Evolutionary conservation across 345 rosid genomes (phyloP).

Genomic region (Arabis alpina): DNA sequence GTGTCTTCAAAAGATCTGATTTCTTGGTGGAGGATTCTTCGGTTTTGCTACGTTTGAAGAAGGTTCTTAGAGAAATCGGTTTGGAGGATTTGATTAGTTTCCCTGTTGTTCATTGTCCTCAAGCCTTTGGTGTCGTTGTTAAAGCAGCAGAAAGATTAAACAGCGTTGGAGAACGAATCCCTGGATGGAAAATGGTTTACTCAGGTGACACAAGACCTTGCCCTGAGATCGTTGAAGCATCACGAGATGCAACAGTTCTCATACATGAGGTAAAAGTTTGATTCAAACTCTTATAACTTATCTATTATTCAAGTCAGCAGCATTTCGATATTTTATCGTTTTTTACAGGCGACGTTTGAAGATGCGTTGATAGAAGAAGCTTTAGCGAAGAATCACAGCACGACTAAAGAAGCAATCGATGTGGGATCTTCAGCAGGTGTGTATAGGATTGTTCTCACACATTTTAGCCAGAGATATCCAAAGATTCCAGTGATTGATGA

Average conservation of each 20-base stretch:
- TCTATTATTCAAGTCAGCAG: background rate
- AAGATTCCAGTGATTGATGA: slow-evolving; percentile 85
- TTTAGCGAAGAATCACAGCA: slow-evolving; percentile 89
- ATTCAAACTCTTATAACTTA: background rate
- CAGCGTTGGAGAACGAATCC: slow-evolving; percentile 65
- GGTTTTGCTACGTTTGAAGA: slow-evolving; percentile 55
- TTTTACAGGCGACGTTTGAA: slow-evolving; percentile 88
- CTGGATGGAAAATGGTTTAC: slow-evolving; percentile 94
- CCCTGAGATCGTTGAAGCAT: slow-evolving; percentile 69
- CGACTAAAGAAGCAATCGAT: slow-evolving; percentile 89
- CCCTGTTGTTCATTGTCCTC: slow-evolving; percentile 95
- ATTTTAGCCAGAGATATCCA: slow-evolving; percentile 98
- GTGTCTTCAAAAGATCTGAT: slow-evolving; percentile 60
- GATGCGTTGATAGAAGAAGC: slow-evolving; percentile 91
- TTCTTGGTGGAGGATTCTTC: slow-evolving; percentile 47
- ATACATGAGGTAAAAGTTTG: slow-evolving; percentile 75
- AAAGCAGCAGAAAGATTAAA: slow-evolving; percentile 76
- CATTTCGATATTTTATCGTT: background rate
- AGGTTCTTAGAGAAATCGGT: slow-evolving; percentile 64
- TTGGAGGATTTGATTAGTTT: slow-evolving; percentile 73
- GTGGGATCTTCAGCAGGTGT: slow-evolving; percentile 67
- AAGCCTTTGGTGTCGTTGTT: slow-evolving; percentile 76
- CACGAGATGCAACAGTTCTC: slow-evolving; percentile 81
- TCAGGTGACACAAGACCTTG: slow-evolving; percentile 98
- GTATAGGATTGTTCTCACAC: slow-evolving; percentile 83